These are phyloP conservation scores for Nakazawaea wickerhamii DNA, from an alignment of 805 yeast species.

Conservation along the genomic window DNA sequence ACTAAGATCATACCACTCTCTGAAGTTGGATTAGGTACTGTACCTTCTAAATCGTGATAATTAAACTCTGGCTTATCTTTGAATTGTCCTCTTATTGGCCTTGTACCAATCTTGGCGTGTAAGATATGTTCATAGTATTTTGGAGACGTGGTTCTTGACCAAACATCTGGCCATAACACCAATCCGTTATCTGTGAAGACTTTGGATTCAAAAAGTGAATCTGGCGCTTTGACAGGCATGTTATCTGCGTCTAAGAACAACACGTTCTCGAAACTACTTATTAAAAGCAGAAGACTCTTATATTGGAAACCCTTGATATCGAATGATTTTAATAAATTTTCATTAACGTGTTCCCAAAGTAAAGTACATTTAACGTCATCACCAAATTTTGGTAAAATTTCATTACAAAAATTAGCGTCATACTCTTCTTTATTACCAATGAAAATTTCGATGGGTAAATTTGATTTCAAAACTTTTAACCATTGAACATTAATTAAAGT, in stretches of 20 bases:
- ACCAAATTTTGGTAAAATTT: slow-evolving; percentile 29
- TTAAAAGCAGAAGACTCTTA: slow-evolving; percentile 43
- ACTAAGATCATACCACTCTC: slow-evolving; percentile 69
- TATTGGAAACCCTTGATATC: slow-evolving; percentile 43
- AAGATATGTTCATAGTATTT: slow-evolving; percentile 48
- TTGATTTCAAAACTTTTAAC: slow-evolving; percentile 36
- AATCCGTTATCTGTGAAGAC: slow-evolving; percentile 38
- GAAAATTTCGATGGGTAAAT: slow-evolving; percentile 47
- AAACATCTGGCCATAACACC: slow-evolving; percentile 64
- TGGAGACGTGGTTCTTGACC: slow-evolving; percentile 67
- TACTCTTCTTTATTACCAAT: slow-evolving; percentile 39
- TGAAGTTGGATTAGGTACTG: slow-evolving; percentile 61
- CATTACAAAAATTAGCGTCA: slow-evolving; percentile 41
- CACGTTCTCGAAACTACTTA: slow-evolving; percentile 40
- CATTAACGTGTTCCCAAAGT: slow-evolving; percentile 29
- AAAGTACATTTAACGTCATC: slow-evolving; percentile 41
- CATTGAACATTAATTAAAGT: slow-evolving; percentile 44
- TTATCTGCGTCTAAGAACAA: slow-evolving; percentile 49
- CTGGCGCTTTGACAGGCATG: slow-evolving; percentile 37
- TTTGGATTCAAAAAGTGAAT: slow-evolving; percentile 39
- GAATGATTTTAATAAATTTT: slow-evolving; percentile 20
- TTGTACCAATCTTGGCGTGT: slow-evolving; percentile 29
- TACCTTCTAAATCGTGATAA: slow-evolving; percentile 56
- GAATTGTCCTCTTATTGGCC: slow-evolving; percentile 29
- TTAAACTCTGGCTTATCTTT: slow-evolving; percentile 28